These are phyloP conservation scores for Amylocystis lapponica DNA, from an alignment of 768 basidiomycete species.

Conservation along the genomic window DNA sequence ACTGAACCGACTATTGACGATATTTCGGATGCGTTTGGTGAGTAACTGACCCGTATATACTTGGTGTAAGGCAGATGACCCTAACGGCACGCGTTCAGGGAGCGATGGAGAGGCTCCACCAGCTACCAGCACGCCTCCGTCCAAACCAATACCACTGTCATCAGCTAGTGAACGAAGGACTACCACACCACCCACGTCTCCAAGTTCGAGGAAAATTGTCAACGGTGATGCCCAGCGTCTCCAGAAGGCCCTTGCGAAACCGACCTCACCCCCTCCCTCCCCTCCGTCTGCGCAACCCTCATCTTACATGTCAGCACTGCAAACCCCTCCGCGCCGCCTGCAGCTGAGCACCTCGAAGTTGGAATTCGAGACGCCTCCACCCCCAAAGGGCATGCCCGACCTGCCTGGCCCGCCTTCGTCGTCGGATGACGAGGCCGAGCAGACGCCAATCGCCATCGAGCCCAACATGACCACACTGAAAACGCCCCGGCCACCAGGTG, in stretches of 20 bases:
- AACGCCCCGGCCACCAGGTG: slow-evolving; percentile 43
- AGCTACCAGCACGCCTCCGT: slow-evolving; percentile 17
- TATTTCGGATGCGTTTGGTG: not conserved
- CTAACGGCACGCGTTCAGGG: slow-evolving; percentile 17
- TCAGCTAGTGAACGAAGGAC: no score
- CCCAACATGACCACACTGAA: slow-evolving; percentile 31
- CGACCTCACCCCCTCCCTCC: slow-evolving; percentile 3
- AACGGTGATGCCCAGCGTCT: no score
- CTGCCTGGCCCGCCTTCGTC: slow-evolving; percentile 63
- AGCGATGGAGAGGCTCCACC: slow-evolving; percentile 33
- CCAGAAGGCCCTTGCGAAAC: slow-evolving; percentile 9
- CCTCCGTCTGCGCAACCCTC: not conserved
- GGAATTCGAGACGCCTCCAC: slow-evolving; percentile 59
- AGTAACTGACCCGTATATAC: not conserved
- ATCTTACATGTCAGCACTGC: slow-evolving; percentile 24
- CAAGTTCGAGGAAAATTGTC: no score
- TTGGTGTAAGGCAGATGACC: not conserved
- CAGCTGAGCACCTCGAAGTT: slow-evolving; percentile 37
- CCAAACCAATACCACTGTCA: slow-evolving; percentile 14
- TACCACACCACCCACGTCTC: no score
- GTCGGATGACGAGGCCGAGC: slow-evolving; percentile 26
- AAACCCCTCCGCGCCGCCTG: slow-evolving; percentile 44
- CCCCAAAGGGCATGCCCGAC: slow-evolving; percentile 56
- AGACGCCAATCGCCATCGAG: slow-evolving; percentile 19
- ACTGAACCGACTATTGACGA: not conserved